Percentiles rank a stretch among this genome's conserved stretches.
These are phyloP conservation scores for Elymus sibiricus DNA, from an alignment of 176 grass and related monocot genomes.

Conservation along the genomic window DNA sequence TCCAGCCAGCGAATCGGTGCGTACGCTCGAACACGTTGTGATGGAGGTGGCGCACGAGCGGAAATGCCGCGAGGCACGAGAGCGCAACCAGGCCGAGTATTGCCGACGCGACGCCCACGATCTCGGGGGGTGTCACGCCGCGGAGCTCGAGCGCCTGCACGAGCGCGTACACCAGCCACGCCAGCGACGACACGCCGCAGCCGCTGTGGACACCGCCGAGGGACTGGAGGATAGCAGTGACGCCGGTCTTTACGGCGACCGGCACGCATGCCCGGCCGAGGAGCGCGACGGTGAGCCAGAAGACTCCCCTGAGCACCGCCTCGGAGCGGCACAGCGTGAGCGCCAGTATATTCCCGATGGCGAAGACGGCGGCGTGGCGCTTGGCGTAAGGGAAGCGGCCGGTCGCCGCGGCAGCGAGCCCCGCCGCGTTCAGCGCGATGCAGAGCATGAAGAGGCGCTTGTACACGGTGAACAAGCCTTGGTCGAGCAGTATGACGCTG, in stretches of 20 bases:
- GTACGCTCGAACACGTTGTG: slow-evolving; percentile 84
- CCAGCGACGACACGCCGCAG: slow-evolving; percentile 62
- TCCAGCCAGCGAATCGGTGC: slow-evolving; percentile 74
- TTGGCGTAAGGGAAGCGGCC: slow-evolving; percentile 49
- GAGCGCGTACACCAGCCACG: slow-evolving; percentile 60
- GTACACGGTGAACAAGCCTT: slow-evolving; percentile 82
- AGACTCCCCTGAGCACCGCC: slow-evolving; percentile 49
- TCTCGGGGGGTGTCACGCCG: slow-evolving; percentile 21
- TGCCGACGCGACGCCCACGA: slow-evolving; percentile 41
- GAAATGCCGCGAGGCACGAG: slow-evolving; percentile 62
- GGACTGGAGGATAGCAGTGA: slow-evolving; percentile 58
- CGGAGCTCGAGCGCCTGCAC: slow-evolving; percentile 5
- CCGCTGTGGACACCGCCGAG: slow-evolving; percentile 70
- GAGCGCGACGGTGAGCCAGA: slow-evolving; percentile 55
- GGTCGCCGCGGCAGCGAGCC: slow-evolving; percentile 30
- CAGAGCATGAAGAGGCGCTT: slow-evolving; percentile 59
- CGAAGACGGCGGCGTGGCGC: slow-evolving; percentile 42
- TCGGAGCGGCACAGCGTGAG: slow-evolving; percentile 76
- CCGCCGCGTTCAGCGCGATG: slow-evolving; percentile 31
- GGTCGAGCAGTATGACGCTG: slow-evolving; percentile 56
- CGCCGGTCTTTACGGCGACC: slow-evolving; percentile 38
- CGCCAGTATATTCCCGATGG: slow-evolving; percentile 69
- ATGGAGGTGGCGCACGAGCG: slow-evolving; percentile 73
- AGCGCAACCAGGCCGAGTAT: slow-evolving; percentile 50
- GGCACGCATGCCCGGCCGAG: slow-evolving; percentile 50